A percentile compares a stretch with the other conserved stretches of the same genome.
Conservation (phyloP, 495 filamentous ascomycete genomes). For the Hypomontagnella submonticulosa region DNA sequence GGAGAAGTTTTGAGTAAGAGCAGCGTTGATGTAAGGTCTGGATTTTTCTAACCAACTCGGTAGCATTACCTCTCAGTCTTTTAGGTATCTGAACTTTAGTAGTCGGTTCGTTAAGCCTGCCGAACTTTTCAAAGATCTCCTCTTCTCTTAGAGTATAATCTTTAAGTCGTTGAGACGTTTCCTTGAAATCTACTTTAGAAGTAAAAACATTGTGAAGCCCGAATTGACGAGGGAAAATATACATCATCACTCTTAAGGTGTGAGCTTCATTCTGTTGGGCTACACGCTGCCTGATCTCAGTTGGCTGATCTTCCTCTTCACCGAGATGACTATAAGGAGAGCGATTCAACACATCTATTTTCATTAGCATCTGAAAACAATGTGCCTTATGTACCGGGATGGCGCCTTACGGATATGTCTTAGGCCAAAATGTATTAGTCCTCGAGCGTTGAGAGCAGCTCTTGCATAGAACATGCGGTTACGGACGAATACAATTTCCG, state of each 20-base stretch:
- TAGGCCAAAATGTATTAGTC: slow-evolving; percentile 76
- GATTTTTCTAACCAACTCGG: slow-evolving; percentile 71
- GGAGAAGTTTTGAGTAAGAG: slow-evolving; percentile 77
- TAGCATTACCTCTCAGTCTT: slow-evolving; percentile 71
- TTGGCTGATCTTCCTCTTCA: slow-evolving; percentile 8
- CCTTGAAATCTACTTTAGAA: slow-evolving; percentile 66
- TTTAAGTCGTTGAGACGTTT: slow-evolving; percentile 77
- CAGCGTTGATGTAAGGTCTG: slow-evolving; percentile 78
- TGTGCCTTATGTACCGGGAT: background rate
- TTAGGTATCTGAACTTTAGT: slow-evolving; percentile 69
- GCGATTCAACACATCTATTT: slow-evolving; percentile 85
- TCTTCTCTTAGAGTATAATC: slow-evolving; percentile 86
- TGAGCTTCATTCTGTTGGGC: slow-evolving; percentile 57
- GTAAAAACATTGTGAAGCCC: slow-evolving; percentile 92
- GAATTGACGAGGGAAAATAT: slow-evolving; percentile 94
- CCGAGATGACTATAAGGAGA: slow-evolving; percentile 57
- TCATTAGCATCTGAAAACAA: slow-evolving; percentile 12
- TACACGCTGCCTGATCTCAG: slow-evolving; percentile 9
- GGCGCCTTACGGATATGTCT: slow-evolving; percentile 78
- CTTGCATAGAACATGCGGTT: slow-evolving; percentile 88
- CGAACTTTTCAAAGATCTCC: slow-evolving; percentile 69
- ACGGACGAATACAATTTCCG: slow-evolving; percentile 79
- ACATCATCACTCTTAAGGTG: slow-evolving; percentile 82
- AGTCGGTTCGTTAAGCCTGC: slow-evolving; percentile 33
- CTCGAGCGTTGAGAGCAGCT: slow-evolving; percentile 72